These are phyloP conservation scores for Hymenoscyphus salicellus DNA, from an alignment of 2,329 filamentous ascomycete genomes.

Conservation along the genomic window DNA sequence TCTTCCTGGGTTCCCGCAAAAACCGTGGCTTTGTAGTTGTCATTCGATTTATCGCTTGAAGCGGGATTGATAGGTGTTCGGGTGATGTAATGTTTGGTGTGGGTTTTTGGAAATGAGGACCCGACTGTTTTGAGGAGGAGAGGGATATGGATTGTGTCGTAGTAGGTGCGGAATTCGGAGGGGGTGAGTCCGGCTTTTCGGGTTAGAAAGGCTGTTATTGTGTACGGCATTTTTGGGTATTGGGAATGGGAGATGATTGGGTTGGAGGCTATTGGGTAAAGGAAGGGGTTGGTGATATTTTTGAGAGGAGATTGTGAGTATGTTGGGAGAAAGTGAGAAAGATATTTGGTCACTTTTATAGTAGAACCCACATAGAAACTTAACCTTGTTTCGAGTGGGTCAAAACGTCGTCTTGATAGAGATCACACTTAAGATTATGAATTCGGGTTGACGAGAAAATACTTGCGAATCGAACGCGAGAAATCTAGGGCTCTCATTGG, in stretches of 20 bases:
- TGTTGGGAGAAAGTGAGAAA: neutral
- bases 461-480: too few relatives aligned
- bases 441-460: too few relatives aligned
- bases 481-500: too few relatives aligned
- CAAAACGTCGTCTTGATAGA: too few relatives aligned
- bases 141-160: slow-evolving; percentile 3
- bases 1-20: neutral
- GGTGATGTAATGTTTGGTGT: neutral
- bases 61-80: neutral
- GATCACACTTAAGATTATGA: too few relatives aligned
- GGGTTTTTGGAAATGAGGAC: neutral
- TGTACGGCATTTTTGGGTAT: neutral
- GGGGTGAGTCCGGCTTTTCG: neutral
- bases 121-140: neutral
- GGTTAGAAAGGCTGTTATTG: neutral
- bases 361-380: too few relatives aligned
- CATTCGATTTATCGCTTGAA: neutral
- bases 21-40: neutral
- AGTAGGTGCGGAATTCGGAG: neutral
- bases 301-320: neutral
- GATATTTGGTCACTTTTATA: too few relatives aligned
- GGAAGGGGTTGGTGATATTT: neutral
- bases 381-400: too few relatives aligned
- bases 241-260: neutral
- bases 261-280: neutral